A percentile compares a stretch with the other conserved stretches of the same genome.
These are phyloP conservation scores for Laetiporus sulphureus DNA, from an alignment of 1,284 basidiomycete genomes.

Conservation along the genomic window DNA sequence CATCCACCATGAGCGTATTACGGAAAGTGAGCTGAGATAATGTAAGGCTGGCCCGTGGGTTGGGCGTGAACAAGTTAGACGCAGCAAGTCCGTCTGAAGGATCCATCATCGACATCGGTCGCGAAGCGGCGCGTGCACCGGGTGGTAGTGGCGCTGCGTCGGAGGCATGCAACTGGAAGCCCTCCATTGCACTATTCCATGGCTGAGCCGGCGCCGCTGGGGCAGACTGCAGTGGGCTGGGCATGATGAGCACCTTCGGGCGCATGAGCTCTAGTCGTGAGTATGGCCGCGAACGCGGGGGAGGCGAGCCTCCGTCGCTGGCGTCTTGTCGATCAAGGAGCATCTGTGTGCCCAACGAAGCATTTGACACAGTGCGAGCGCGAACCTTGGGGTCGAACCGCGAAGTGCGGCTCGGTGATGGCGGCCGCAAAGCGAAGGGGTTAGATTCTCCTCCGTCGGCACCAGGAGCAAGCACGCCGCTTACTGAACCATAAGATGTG, in stretches of 20 bases:
- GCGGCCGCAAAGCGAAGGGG: conserved; percentile 54
- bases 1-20: conserved; percentile 62
- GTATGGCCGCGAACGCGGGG: conserved; percentile 48
- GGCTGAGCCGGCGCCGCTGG: conserved; percentile 25
- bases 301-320: conserved; percentile 47
- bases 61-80: conserved; percentile 70
- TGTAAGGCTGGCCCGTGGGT: conserved; percentile 63
- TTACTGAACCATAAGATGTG: conserved; percentile 55
- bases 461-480: conserved; percentile 46
- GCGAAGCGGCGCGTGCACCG: conserved; percentile 50
- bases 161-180: conserved; percentile 49
- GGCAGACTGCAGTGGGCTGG: conserved; percentile 67
- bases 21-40: conserved; percentile 77
- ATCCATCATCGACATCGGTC: conserved; percentile 26
- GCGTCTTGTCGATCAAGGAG: no score
- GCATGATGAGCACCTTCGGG: conserved; percentile 81
- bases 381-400: conserved; percentile 70
- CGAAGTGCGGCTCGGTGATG: conserved; percentile 51
- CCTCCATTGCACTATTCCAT: conserved; percentile 35
- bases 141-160: conserved; percentile 68
- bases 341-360: conserved; percentile 56
- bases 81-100: conserved; percentile 19
- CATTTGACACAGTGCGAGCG: conserved; percentile 58
- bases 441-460: conserved; percentile 33
- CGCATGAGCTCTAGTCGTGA: conserved; percentile 71